Evolutionary conservation across 2,329 filamentous ascomycete genomes (phyloP).

Genomic region (Ophiostoma tasmaniense): DNA sequence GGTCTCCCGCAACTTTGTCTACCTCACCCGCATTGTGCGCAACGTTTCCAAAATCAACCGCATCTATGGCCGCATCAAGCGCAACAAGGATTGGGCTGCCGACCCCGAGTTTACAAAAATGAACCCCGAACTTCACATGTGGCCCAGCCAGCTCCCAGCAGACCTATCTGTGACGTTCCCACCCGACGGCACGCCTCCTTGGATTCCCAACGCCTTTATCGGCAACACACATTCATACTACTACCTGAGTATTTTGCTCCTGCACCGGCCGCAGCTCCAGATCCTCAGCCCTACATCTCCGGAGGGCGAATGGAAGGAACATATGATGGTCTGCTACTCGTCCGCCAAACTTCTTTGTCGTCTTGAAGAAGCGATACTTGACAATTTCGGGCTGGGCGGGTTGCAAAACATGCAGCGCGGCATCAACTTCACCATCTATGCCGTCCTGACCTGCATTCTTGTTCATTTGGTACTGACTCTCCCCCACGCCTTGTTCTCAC

Average conservation of each 20-base stretch:
- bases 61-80: constrained; percentile 62
- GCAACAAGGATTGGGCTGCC: constrained; percentile 69
- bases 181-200: constrained; percentile 68
- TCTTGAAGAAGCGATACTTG: constrained; percentile 73
- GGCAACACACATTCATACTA: constrained; percentile 88
- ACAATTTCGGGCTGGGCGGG: constrained; percentile 67
- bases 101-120: constrained; percentile 76
- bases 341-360: constrained; percentile 80
- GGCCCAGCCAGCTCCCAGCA: constrained; percentile 66
- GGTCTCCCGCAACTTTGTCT: constrained; percentile 75
- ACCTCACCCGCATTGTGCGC: constrained; percentile 67
- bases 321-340: constrained; percentile 78
- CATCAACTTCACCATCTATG: constrained; percentile 93
- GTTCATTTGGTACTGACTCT: constrained; percentile 69
- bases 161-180: constrained; percentile 75
- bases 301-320: constrained; percentile 74
- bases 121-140: constrained; percentile 67
- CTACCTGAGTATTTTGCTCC: constrained; percentile 74
- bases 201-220: constrained; percentile 77
- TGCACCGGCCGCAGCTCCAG: constrained; percentile 77
- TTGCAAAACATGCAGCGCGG: constrained; percentile 88
- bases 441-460: constrained; percentile 82
- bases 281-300: constrained; percentile 62
- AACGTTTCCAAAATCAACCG: constrained; percentile 72
- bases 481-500: background rate